Percentiles rank a stretch among this genome's conserved stretches.
Conservation (phyloP, 1,139 yeast species). For the Yamadazyma spencermartinsiae region DNA sequence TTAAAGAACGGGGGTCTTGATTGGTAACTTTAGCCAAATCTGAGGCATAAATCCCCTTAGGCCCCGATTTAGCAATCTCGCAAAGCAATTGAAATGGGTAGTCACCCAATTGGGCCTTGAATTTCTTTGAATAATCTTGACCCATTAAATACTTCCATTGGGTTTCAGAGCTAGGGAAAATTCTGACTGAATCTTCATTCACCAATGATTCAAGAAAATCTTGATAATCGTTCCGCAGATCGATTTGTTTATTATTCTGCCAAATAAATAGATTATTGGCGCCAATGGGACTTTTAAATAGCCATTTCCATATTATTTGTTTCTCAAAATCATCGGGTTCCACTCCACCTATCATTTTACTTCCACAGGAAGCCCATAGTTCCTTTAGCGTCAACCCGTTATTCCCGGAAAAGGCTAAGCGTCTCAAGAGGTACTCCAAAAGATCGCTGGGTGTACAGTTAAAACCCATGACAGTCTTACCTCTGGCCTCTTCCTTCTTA, state of each 20-base stretch:
- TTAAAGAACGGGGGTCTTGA: constrained; percentile 73
- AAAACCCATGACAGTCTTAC: constrained; percentile 14
- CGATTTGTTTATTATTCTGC: constrained; percentile 15
- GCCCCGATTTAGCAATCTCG: constrained; percentile 55
- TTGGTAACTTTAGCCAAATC: constrained; percentile 55
- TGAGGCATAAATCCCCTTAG: constrained; percentile 57
- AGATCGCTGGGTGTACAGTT: constrained; percentile 31
- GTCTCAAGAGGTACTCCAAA: constrained; percentile 28
- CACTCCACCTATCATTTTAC: constrained; percentile 21
- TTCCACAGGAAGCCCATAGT: constrained; percentile 29
- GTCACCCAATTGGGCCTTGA: constrained; percentile 38
- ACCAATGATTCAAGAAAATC: constrained; percentile 22
- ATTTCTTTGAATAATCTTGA: constrained; percentile 32
- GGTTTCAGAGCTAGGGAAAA: constrained; percentile 38
- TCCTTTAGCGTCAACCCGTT: constrained; percentile 30
- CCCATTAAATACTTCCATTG: constrained; percentile 47
- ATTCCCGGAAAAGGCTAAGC: constrained; percentile 39
- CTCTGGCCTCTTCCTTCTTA: background rate
- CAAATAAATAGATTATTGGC: constrained; percentile 15
- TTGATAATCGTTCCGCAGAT: constrained; percentile 13
- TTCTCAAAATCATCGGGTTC: constrained; percentile 33
- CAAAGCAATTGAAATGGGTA: constrained; percentile 42
- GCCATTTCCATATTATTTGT: constrained; percentile 43
- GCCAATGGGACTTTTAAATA: constrained; percentile 25
- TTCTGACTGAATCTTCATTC: constrained; percentile 19